These are phyloP conservation scores for Polysphondylium violaceum DNA, from an alignment of 78 protist genomes.

Conservation along the genomic window DNA sequence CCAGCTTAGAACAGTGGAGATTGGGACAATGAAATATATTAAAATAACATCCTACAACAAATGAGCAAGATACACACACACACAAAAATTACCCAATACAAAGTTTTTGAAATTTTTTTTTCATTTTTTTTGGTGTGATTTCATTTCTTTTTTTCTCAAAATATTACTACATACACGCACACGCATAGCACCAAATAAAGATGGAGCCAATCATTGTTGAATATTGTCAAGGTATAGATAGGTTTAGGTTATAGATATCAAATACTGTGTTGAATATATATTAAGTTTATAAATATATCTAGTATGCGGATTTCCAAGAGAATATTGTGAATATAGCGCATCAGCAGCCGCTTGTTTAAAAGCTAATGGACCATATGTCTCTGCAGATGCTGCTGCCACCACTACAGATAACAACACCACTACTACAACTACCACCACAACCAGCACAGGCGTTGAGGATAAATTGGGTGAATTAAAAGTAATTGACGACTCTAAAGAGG, in stretches of 20 bases:
- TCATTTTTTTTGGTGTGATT: no score
- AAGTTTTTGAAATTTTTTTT: no score
- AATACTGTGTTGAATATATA: background rate
- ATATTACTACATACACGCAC: no score
- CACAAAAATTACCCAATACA: no score
- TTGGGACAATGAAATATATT: no score
- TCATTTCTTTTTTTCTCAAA: no score
- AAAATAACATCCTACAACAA: no score
- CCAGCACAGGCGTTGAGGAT: constrained; percentile 9
- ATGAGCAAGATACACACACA: no score
- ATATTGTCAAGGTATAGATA: background rate
- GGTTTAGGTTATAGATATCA: background rate
- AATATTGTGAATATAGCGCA: constrained; percentile 81
- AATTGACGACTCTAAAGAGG: constrained; percentile 74
- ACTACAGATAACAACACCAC: constrained; percentile 1
- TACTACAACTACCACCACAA: constrained; percentile 1
- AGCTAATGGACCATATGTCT: constrained; percentile 43
- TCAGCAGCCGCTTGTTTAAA: constrained; percentile 45
- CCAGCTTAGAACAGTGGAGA: no score
- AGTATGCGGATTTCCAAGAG: constrained; percentile 80
- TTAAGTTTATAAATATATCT: background rate
- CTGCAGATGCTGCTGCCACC: constrained; percentile 10
- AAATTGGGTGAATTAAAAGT: constrained; percentile 42
- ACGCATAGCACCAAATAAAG: no score
- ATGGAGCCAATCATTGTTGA: no score